Conservation (phyloP, 306 rosid species). For the Lotus japonicus region DNA sequence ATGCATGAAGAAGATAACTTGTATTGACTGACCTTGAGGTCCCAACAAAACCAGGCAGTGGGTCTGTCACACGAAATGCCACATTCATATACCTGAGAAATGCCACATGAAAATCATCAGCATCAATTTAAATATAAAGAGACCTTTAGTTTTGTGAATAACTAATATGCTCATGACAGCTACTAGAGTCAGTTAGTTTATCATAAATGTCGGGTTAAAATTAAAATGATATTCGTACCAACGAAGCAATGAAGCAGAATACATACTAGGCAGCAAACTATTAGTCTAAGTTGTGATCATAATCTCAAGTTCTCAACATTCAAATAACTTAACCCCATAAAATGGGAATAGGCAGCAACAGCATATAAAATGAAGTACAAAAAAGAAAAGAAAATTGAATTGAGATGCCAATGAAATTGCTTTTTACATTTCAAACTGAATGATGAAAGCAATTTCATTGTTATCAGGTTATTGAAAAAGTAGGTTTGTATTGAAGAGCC, state of each 20-base stretch:
- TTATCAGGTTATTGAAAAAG: background rate
- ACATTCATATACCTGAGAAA: constrained; percentile 48
- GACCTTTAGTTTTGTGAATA: background rate
- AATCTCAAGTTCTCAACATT: constrained; percentile 5
- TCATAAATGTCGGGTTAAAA: background rate
- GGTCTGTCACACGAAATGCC: constrained; percentile 22
- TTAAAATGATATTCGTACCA: background rate
- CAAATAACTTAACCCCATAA: constrained; percentile 2
- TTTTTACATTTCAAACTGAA: constrained; percentile 1
- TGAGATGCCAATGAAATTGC: constrained; percentile 2
- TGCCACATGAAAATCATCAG: constrained; percentile 26
- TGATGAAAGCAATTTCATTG: background rate
- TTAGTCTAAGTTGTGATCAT: background rate
- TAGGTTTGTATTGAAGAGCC: background rate
- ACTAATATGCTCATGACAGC: background rate
- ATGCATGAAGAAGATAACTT: constrained; percentile 16
- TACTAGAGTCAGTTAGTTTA: background rate
- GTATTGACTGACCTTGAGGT: constrained; percentile 42
- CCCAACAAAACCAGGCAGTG: constrained; percentile 31
- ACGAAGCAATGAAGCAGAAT: constrained; percentile 5
- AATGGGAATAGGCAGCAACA: background rate
- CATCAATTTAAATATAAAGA: background rate
- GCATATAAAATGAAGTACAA: background rate
- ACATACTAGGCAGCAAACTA: background rate
- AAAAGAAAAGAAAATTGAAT: background rate